Percentiles rank a stretch among this genome's conserved stretches.
These are phyloP conservation scores for Phaeosphaeriaceae sp. DNA, from an alignment of 2,329 filamentous ascomycete species.

Conservation along the genomic window DNA sequence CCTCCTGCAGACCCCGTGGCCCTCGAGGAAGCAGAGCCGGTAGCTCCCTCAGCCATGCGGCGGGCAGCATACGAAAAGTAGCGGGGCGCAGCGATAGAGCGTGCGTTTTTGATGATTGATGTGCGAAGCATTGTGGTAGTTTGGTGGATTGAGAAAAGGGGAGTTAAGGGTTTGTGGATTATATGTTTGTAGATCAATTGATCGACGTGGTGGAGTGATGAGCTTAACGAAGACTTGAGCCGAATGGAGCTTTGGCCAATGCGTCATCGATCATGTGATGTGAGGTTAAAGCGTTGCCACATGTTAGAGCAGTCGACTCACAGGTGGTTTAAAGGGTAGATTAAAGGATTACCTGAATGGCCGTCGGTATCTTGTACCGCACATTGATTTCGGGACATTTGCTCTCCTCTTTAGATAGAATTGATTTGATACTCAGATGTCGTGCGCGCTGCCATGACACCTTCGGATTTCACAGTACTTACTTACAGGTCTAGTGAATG, in stretches of 20 bases:
- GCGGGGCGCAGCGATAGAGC: conserved; percentile 45
- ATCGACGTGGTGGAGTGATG: conserved; percentile 30
- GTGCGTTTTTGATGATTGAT: conserved; percentile 49
- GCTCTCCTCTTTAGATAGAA: neutral
- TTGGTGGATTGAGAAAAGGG: conserved; percentile 5
- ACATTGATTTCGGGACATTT: too few species aligned
- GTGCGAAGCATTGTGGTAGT: conserved; percentile 45
- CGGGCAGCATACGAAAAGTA: conserved; percentile 53
- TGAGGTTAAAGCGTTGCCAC: too few species aligned
- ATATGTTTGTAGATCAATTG: too few species aligned
- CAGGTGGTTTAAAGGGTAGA: too few species aligned
- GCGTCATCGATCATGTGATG: conserved; percentile 31
- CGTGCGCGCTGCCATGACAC: neutral
- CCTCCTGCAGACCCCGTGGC: conserved; percentile 47
- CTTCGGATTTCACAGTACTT: too few species aligned
- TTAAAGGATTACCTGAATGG: too few species aligned
- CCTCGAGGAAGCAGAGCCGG: conserved; percentile 52
- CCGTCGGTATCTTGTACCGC: too few species aligned
- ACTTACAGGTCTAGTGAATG: too few species aligned
- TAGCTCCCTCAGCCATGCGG: conserved; percentile 54
- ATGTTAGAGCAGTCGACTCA: too few species aligned
- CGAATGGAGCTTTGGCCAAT: conserved; percentile 18
- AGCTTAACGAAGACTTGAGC: conserved; percentile 7
- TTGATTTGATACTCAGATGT: neutral
- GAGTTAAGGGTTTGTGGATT: conserved; percentile 7